Conservation (phyloP, 164 flowering plant genomes). For the Nymphaea colorata region DNA sequence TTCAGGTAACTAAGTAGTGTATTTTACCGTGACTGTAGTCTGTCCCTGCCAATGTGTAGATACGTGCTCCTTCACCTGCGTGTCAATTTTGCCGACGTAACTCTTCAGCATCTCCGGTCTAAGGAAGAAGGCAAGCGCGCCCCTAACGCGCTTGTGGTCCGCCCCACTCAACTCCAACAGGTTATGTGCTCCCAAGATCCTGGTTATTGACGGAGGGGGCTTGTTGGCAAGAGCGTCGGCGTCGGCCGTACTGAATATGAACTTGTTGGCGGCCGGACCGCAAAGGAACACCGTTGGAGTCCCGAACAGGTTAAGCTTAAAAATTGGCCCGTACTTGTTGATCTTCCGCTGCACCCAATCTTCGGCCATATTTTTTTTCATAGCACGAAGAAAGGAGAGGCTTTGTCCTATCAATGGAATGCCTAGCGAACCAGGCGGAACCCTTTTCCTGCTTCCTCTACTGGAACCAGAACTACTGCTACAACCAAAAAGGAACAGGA, state of each 20-base stretch:
- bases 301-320: constrained; percentile 28
- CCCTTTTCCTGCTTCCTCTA: constrained; percentile 7
- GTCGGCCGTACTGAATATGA: constrained; percentile 16
- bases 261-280: constrained; percentile 36
- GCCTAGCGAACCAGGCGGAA: constrained; percentile 32
- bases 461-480: neutral
- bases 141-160: constrained; percentile 18
- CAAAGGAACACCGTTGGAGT: constrained; percentile 21
- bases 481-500: constrained; percentile 7
- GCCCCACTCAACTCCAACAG: constrained; percentile 19
- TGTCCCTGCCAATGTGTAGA: constrained; percentile 12
- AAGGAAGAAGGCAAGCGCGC: constrained; percentile 15
- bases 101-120: constrained; percentile 19
- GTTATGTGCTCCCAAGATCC: constrained; percentile 18
- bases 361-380: constrained; percentile 26
- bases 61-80: constrained; percentile 12
- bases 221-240: constrained; percentile 14
- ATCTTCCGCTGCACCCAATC: constrained; percentile 24
- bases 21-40: constrained; percentile 12
- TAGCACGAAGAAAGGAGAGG: constrained; percentile 21
- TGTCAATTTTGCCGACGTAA: constrained; percentile 18
- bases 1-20: too few species aligned
- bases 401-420: constrained; percentile 34
- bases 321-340: constrained; percentile 23
- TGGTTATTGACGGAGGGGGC: constrained; percentile 19